These are phyloP conservation scores for Kentomonas sorsogonicus DNA, from an alignment of 208 protist species.

Conservation along the genomic window DNA sequence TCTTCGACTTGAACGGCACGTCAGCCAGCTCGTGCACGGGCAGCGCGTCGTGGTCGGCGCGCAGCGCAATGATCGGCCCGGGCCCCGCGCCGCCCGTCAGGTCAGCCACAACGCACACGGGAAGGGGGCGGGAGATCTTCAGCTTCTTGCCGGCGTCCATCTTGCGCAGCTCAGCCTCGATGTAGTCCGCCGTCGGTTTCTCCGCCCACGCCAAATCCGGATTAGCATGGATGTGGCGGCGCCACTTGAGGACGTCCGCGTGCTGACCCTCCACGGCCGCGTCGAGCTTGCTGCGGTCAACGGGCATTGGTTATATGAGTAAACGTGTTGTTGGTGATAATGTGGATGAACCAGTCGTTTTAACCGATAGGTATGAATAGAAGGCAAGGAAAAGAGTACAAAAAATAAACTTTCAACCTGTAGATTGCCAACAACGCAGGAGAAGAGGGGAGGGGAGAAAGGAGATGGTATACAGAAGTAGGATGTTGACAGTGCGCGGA, in stretches of 20 bases:
- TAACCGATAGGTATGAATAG: not conserved
- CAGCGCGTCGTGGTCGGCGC: slow-evolving; percentile 59
- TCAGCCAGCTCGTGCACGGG: slow-evolving; percentile 44
- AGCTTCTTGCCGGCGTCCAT: slow-evolving; percentile 28
- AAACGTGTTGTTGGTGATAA: not conserved
- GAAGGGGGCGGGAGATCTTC: slow-evolving; percentile 32
- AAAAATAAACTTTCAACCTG: slow-evolving; percentile 6
- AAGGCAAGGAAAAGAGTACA: slow-evolving; percentile 2
- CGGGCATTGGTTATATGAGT: not conserved
- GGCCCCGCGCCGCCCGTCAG: slow-evolving; percentile 39
- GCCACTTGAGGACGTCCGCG: slow-evolving; percentile 53
- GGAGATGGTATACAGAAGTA: not conserved
- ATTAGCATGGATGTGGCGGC: slow-evolving; percentile 51
- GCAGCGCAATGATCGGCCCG: slow-evolving; percentile 30
- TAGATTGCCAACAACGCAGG: slow-evolving; percentile 4
- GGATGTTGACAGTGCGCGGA: not conserved
- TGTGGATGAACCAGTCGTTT: too few relatives aligned
- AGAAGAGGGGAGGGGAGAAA: not conserved
- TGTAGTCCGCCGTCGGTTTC: slow-evolving; percentile 47
- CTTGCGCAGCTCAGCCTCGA: slow-evolving; percentile 24
- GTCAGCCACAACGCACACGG: slow-evolving; percentile 40
- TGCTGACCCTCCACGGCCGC: slow-evolving; percentile 17
- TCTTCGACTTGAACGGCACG: slow-evolving; percentile 39
- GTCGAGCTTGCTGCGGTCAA: slow-evolving; percentile 18
- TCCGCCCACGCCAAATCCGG: slow-evolving; percentile 52